Conservation (phyloP, 306 rosid genomes). For the Calophaca sinica region DNA sequence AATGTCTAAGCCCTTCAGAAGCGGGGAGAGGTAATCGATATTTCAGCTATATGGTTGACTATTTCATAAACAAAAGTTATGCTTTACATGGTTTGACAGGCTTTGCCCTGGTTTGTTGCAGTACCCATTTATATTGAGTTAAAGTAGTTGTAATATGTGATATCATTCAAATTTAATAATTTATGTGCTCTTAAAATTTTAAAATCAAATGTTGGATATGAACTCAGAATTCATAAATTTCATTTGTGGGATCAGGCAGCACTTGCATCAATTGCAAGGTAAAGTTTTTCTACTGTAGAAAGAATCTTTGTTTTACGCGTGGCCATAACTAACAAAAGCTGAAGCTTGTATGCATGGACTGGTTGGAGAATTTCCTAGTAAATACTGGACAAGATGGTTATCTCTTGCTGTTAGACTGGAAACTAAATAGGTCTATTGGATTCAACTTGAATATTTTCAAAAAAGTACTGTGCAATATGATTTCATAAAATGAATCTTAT, state of each 20-base stretch:
- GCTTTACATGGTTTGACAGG: slow-evolving; percentile 8
- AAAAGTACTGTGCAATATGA: too few relatives aligned
- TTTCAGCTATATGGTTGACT: slow-evolving; percentile 38
- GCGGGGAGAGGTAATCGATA: slow-evolving; percentile 72
- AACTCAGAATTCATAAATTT: background rate
- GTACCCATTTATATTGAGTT: slow-evolving; percentile 21
- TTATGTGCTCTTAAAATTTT: background rate
- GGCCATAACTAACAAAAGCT: too few relatives aligned
- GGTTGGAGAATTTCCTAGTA: too few relatives aligned
- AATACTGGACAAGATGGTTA: too few relatives aligned
- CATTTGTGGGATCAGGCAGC: background rate
- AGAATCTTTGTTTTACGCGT: too few relatives aligned
- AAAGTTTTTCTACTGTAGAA: too few relatives aligned
- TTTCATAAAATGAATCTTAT: slow-evolving; percentile 24
- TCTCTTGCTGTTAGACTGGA: too few relatives aligned
- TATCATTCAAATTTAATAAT: slow-evolving; percentile 20
- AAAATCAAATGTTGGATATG: slow-evolving; percentile 1
- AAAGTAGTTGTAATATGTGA: slow-evolving; percentile 9
- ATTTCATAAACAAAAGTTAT: slow-evolving; percentile 36
- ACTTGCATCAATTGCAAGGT: too few relatives aligned
- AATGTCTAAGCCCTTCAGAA: slow-evolving; percentile 68
- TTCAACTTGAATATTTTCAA: slow-evolving; percentile 27
- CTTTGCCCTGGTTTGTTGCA: slow-evolving; percentile 38
- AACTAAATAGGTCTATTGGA: background rate
- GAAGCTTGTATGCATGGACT: too few relatives aligned